phyloP scores from a whole-genome alignment of 1,284 basidiomycete species.

The Lignosus rhinocerotis region DNA sequence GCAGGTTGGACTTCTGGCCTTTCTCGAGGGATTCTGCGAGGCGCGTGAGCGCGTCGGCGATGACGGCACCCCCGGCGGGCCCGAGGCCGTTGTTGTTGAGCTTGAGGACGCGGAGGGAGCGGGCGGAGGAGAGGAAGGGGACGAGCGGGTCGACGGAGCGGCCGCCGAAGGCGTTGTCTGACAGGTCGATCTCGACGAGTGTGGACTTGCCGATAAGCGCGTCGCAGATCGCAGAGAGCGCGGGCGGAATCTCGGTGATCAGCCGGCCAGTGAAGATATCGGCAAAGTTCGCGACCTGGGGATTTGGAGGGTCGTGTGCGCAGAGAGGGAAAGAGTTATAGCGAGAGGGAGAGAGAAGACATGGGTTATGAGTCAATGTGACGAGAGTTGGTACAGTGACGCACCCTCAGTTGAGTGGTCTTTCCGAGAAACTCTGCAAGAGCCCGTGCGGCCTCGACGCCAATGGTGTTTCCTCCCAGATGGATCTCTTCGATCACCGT shows the following conservation, averaged over 20 bases:
- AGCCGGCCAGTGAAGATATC: constrained; percentile 98
- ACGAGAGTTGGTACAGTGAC: background rate
- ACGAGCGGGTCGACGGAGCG: constrained; percentile 95
- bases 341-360: too few relatives aligned
- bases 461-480: constrained; percentile 95
- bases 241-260: constrained; percentile 93
- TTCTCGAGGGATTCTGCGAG: constrained; percentile 74
- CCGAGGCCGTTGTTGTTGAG: constrained; percentile 98
- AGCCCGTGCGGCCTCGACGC: constrained; percentile 87
- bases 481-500: constrained; percentile 84
- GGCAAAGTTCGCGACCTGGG: constrained; percentile 90
- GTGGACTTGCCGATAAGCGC: constrained; percentile 80
- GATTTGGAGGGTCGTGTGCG: background rate
- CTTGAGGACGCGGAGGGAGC: constrained; percentile 79
- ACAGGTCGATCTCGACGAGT: constrained; percentile 88
- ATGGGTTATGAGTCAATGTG: too few relatives aligned
- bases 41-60: constrained; percentile 83
- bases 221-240: constrained; percentile 87
- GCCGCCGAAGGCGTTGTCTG: constrained; percentile 97
- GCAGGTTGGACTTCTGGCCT: constrained; percentile 72
- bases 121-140: constrained; percentile 82
- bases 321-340: background rate
- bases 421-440: constrained; percentile 81
- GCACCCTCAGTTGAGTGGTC: constrained; percentile 70
- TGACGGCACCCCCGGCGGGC: constrained; percentile 84